Base-by-base conservation (phyloP, 179 eudicot species). In the Silene noctiflora region DNA sequence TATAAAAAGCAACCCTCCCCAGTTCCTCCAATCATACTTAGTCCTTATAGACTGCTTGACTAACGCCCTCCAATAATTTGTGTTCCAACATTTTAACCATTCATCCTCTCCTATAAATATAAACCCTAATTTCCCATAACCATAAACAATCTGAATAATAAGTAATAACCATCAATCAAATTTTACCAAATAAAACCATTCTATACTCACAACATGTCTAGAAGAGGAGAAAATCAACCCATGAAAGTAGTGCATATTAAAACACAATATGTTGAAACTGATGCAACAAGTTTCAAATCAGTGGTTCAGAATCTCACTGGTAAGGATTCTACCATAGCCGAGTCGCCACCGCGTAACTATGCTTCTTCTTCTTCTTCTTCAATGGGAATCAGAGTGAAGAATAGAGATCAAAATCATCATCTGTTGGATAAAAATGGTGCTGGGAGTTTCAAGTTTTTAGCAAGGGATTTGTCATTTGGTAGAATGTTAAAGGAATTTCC, bases 221-320 rank as follows among this genome's bases (percentile, higher is more conserved):
- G 55, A 31, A 70, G 63, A 76, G 33, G 16, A 65, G 75, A 29
- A 1, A 17, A 53, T 22, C 55, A 63, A 60, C 80, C 86, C n/a
- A 74, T 81, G 78, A 88, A 85, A 73, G 86, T 88, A 68, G 86
- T 83, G 42, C 83, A 86, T 64, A 88, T 86, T 61, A 76, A 81
- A 51, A 88, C 88, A 64, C 88, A 81, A 3, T 84, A 84, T 61
- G 83, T 88, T 4, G 83, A 84, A 73, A 84, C 87, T 33, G 91
- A 88, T 85, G 87, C 85, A 3, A 9, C 68, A n/a, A 88, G 83
- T 68, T 86, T 88, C 82, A 88, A 88, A 66, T 83, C 88, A 17
- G 89, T 86, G 7, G 91, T 88, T 17, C 89, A 88, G 17, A 80
- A 77, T 44, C 86, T 88, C 27, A 86, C 88, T 7, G 91, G 89